phyloP scores from a whole-genome alignment of 495 filamentous ascomycete genomes.

The Clavariopsis aquatica region DNA sequence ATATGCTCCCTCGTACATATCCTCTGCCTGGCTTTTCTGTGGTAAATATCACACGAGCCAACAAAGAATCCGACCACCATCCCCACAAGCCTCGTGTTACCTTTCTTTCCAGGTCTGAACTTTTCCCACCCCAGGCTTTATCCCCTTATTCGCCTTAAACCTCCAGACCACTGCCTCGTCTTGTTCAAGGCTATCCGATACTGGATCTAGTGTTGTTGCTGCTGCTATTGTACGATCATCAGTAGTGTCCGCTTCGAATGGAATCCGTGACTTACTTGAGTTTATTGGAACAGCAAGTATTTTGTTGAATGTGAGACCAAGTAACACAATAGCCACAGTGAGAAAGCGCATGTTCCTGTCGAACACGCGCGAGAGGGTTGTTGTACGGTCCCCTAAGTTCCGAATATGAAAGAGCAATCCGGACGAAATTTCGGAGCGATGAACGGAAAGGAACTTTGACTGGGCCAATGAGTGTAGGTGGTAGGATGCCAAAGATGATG shows the following conservation, averaged over 20 bases:
- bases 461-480: not conserved
- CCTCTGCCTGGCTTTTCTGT: not conserved
- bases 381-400: not conserved
- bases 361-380: not conserved
- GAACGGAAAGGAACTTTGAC: not conserved
- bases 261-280: not conserved
- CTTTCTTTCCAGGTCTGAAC: constrained; percentile 2
- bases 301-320: not conserved
- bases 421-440: not conserved
- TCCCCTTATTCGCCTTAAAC: not conserved
- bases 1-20: not conserved
- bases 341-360: not conserved
- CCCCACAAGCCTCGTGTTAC: not conserved
- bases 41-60: not conserved
- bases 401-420: not conserved
- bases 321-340: not conserved
- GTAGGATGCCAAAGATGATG: not conserved
- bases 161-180: constrained; percentile 6
- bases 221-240: not conserved
- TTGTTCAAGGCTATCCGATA: not conserved
- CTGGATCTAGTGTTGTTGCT: not conserved
- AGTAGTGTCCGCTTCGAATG: not conserved
- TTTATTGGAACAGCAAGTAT: not conserved
- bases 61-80: not conserved
- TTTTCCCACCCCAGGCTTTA: not conserved